phyloP scores from a whole-genome alignment of 1,284 basidiomycete genomes.

The Tetrapyrgos nigripes region DNA sequence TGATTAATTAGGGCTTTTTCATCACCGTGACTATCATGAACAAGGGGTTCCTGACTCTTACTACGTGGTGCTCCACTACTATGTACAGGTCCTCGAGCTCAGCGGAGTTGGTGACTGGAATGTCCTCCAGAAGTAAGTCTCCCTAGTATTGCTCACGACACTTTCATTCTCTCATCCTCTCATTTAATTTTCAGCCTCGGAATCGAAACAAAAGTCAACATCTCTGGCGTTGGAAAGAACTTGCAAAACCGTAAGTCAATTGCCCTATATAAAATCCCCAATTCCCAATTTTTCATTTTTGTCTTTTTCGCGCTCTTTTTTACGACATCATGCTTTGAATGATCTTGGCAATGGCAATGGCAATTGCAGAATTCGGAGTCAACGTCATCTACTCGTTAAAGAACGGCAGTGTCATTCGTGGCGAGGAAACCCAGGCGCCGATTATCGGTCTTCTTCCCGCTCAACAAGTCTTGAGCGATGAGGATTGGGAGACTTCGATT shows the following conservation, averaged over 20 bases:
- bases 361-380: constrained; percentile 1
- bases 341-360: no score
- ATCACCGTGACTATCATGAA: no score
- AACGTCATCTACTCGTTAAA: constrained; percentile 7
- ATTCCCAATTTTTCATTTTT: no score
- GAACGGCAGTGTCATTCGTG: not conserved
- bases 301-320: no score
- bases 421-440: not conserved
- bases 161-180: not conserved
- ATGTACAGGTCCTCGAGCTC: constrained; percentile 20
- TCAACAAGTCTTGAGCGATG: not conserved
- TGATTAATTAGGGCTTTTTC: no score
- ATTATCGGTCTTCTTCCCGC: constrained; percentile 3
- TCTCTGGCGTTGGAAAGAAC: constrained; percentile 16
- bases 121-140: constrained; percentile 2
- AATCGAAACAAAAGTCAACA: constrained; percentile 13
- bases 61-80: no score
- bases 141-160: not conserved
- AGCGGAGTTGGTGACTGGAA: constrained; percentile 16
- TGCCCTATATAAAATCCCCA: no score
- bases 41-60: no score
- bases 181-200: constrained; percentile 8
- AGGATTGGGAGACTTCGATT: not conserved
- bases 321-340: not conserved
- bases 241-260: constrained; percentile 15